A percentile compares a stretch with the other conserved stretches of the same genome.
Conservation (phyloP, 768 basidiomycete species). For the Rhodosporidiobolus sp. region DNA sequence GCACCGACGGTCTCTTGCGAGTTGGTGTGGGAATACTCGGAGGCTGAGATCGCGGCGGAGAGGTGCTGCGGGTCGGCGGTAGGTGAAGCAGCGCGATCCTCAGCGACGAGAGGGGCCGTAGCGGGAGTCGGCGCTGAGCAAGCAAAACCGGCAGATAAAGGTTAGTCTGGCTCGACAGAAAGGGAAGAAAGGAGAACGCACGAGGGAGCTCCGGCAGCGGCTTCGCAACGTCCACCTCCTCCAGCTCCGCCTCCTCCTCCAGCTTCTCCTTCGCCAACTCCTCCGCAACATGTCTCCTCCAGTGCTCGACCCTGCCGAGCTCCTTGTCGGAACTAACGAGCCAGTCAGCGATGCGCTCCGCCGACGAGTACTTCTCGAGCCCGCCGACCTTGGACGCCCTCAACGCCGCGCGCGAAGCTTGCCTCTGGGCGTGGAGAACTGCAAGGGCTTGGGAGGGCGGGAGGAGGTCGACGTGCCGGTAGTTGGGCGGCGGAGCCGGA, state of each 20-base stretch:
- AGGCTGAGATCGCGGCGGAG: too few relatives aligned
- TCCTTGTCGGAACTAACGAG: slow-evolving; percentile 88
- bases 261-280: slow-evolving; percentile 45
- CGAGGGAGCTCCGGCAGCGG: not conserved
- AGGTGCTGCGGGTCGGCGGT: too few relatives aligned
- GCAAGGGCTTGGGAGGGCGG: not conserved
- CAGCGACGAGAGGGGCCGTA: too few relatives aligned
- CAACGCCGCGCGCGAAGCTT: not conserved
- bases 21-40: too few relatives aligned
- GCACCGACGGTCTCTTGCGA: too few relatives aligned
- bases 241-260: not conserved
- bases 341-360: slow-evolving; percentile 19
- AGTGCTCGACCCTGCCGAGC: slow-evolving; percentile 54
- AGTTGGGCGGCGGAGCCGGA: not conserved
- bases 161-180: not conserved
- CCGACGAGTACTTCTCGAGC: not conserved
- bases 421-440: not conserved
- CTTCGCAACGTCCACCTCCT: not conserved
- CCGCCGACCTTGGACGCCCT: slow-evolving; percentile 3
- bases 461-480: slow-evolving; percentile 4
- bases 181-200: not conserved
- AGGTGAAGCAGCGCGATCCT: too few relatives aligned
- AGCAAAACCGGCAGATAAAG: too few relatives aligned
- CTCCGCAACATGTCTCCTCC: slow-evolving; percentile 9
- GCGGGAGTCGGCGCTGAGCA: too few relatives aligned